Evolutionary conservation across 495 filamentous ascomycete genomes (phyloP).

Genomic region (Elaphomyces granulatus): DNA sequence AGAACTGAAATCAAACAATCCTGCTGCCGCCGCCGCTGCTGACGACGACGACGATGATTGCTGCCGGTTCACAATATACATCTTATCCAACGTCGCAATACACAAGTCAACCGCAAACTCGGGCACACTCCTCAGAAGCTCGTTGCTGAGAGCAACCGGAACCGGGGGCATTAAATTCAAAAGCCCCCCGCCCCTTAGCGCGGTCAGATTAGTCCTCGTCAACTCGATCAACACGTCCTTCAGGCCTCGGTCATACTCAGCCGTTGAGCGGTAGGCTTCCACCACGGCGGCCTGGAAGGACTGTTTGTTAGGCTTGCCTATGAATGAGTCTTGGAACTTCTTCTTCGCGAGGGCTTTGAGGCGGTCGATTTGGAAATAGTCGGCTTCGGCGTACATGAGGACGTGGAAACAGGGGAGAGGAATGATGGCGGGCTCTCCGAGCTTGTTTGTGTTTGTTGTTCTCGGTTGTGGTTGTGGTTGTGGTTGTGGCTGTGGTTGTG

Average conservation of each 20-base stretch:
- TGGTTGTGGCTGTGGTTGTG: no score
- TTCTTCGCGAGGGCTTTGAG: slow-evolving; percentile 7
- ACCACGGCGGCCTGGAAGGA: slow-evolving; percentile 15
- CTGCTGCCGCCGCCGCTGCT: no score
- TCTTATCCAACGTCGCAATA: slow-evolving; percentile 4
- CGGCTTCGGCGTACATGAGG: slow-evolving; percentile 11
- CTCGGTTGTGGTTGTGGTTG: no score
- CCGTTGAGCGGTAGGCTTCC: slow-evolving; percentile 22
- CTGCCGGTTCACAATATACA: no score
- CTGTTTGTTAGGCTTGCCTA: slow-evolving; percentile 4
- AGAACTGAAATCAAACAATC: no score
- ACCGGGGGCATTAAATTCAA: no score
- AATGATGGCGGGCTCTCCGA: no score
- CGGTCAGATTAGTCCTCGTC: slow-evolving; percentile 6
- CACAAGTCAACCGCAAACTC: slow-evolving; percentile 8
- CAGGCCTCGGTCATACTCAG: slow-evolving; percentile 16
- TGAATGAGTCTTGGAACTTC: slow-evolving; percentile 4
- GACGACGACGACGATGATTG: no score
- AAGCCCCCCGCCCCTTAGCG: slow-evolving; percentile 3
- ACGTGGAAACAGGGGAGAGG: slow-evolving; percentile 4
- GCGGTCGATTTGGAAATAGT: slow-evolving; percentile 6
- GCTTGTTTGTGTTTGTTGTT: no score
- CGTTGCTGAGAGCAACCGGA: slow-evolving; percentile 2
- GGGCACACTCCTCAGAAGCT: slow-evolving; percentile 4
- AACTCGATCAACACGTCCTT: slow-evolving; percentile 17